A percentile compares a stretch with the other conserved stretches of the same genome.
Conservation (phyloP, 306 rosid species). For the Gynostemma pentaphyllum region DNA sequence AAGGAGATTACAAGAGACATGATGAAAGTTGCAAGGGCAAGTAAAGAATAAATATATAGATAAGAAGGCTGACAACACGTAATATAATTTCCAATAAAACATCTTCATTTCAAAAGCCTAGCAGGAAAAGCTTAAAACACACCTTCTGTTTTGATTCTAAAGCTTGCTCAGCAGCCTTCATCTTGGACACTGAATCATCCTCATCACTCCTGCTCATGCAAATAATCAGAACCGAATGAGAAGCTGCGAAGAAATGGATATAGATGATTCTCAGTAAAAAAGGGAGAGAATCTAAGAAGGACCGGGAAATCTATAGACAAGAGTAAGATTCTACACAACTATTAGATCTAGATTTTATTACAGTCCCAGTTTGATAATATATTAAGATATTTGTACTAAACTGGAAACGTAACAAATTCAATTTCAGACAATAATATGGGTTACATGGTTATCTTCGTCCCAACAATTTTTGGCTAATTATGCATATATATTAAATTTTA, state of each 20-base stretch:
- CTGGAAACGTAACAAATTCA: background rate
- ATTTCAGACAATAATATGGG: background rate
- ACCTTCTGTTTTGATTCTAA: slow-evolving; percentile 78
- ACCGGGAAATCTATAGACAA: background rate
- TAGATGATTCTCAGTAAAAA: background rate
- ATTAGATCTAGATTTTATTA: background rate
- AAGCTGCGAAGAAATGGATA: slow-evolving; percentile 11
- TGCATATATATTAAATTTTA: too few species aligned
- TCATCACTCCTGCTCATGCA: slow-evolving; percentile 62
- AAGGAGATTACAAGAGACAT: background rate
- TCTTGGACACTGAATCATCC: slow-evolving; percentile 54
- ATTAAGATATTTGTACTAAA: background rate
- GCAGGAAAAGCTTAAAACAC: slow-evolving; percentile 1
- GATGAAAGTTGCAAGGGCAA: background rate
- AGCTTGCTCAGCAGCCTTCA: slow-evolving; percentile 87
- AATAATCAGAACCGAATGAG: slow-evolving; percentile 23
- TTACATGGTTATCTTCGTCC: background rate
- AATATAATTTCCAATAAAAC: background rate
- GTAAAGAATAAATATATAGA: background rate
- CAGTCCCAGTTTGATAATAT: background rate
- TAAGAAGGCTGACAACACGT: background rate
- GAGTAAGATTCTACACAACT: background rate
- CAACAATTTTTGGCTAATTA: background rate
- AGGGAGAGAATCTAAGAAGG: slow-evolving; percentile 5
- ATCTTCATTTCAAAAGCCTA: background rate